Conservation (phyloP, 2,329 filamentous ascomycete species). For the Cladorrhinum sp. region DNA sequence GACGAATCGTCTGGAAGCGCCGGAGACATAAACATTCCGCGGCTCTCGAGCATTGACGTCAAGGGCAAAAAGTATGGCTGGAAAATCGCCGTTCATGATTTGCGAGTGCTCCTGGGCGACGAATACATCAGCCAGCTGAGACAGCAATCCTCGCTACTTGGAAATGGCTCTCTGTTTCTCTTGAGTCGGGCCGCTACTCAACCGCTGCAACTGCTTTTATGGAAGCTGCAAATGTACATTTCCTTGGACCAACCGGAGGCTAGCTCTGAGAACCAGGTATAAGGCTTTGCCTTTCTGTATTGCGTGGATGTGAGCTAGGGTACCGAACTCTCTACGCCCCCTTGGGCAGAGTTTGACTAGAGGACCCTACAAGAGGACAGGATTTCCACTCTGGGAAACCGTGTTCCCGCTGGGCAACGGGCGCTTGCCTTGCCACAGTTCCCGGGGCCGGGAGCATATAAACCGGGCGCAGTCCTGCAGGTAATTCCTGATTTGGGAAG, state of each 20-base stretch:
- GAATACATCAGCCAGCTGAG: slow-evolving; percentile 42
- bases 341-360: background rate
- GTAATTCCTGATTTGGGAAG: background rate
- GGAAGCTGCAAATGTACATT: slow-evolving; percentile 56
- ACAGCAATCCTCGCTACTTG: slow-evolving; percentile 34
- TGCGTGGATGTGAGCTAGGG: background rate
- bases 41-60: slow-evolving; percentile 46
- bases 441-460: background rate
- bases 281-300: background rate
- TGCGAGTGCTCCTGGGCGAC: slow-evolving; percentile 49
- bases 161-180: slow-evolving; percentile 41
- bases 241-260: background rate
- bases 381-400: background rate
- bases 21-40: slow-evolving; percentile 22
- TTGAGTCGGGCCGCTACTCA: slow-evolving; percentile 42
- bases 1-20: background rate
- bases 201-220: slow-evolving; percentile 49
- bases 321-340: too few relatives aligned
- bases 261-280: background rate
- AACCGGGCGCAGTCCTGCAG: background rate
- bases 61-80: slow-evolving; percentile 32
- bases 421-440: background rate
- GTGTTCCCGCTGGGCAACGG: background rate
- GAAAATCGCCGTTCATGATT: slow-evolving; percentile 51
- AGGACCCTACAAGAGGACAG: background rate